Conservation (phyloP, 148 eudicot species). For the Mesembryanthemum crystallinum region DNA sequence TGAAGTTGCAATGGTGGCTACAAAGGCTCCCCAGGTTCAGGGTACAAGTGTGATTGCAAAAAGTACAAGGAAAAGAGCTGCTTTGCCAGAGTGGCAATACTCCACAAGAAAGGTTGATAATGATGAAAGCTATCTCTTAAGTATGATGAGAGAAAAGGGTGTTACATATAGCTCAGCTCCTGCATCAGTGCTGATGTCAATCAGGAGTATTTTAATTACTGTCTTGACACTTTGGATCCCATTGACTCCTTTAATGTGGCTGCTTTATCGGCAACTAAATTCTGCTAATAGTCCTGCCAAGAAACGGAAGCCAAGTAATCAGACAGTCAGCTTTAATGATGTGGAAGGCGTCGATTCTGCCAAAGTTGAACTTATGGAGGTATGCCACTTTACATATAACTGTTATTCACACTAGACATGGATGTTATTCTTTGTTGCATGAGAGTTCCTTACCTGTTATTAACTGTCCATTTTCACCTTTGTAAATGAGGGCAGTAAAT, state of each 20-base stretch:
- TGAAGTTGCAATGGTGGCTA: constrained; percentile 21
- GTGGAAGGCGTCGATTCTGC: constrained; percentile 98
- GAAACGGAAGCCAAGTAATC: constrained; percentile 63
- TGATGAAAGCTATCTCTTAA: constrained; percentile 76
- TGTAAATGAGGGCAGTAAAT: background rate
- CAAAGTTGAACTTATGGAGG: constrained; percentile 99
- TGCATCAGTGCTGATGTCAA: constrained; percentile 62
- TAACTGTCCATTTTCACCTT: background rate
- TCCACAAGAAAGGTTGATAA: constrained; percentile 80
- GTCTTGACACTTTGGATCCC: constrained; percentile 86
- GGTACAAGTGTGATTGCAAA: constrained; percentile 28
- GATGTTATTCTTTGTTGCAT: background rate
- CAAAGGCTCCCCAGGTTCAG: constrained; percentile 9
- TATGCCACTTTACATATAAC: constrained; percentile 31
- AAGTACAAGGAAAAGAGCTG: constrained; percentile 29
- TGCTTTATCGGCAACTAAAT: constrained; percentile 82
- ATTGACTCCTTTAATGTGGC: constrained; percentile 86
- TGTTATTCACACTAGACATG: too few relatives aligned
- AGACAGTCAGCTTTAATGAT: constrained; percentile 75
- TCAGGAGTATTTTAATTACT: constrained; percentile 68
- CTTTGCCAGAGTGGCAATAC: constrained; percentile 65
- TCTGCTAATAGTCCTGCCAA: constrained; percentile 74
- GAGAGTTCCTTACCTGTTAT: background rate
- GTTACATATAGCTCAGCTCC: constrained; percentile 79
- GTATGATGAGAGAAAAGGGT: constrained; percentile 80